Evolutionary conservation across 2,329 filamentous ascomycete genomes (phyloP).

Genomic region (Trichoderma sp.): DNA sequence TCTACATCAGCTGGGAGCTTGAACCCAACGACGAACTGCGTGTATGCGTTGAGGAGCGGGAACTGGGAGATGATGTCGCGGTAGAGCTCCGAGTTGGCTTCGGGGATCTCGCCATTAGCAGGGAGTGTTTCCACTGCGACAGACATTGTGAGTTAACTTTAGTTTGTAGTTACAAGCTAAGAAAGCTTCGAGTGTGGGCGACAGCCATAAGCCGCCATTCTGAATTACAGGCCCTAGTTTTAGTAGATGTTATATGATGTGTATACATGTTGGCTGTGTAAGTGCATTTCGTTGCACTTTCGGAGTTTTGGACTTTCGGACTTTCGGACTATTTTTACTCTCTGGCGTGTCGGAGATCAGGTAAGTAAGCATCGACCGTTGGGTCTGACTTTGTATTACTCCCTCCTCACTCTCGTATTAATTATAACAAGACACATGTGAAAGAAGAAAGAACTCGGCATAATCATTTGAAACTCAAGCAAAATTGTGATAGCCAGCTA

Average conservation of each 20-base stretch:
- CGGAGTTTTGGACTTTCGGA: background rate
- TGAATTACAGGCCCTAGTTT: background rate
- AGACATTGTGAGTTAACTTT: background rate
- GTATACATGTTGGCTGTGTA: background rate
- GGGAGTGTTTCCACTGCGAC: background rate
- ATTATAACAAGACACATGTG: background rate
- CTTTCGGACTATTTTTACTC: background rate
- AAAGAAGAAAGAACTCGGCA: background rate
- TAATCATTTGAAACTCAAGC: background rate
- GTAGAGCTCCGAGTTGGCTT: background rate
- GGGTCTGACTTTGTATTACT: background rate
- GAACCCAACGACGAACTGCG: background rate
- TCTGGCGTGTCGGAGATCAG: background rate
- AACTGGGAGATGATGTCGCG: background rate
- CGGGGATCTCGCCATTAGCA: background rate
- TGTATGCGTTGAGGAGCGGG: background rate
- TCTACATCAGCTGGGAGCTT: background rate
- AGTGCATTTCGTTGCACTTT: background rate
- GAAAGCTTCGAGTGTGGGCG: background rate
- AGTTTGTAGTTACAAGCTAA: background rate
- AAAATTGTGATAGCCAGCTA: background rate
- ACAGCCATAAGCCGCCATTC: background rate
- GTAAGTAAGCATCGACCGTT: background rate
- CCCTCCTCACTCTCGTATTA: background rate
- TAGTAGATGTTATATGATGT: background rate